Evolutionary conservation across 495 filamentous ascomycete species (phyloP), one percentile per base, ranked within the genome.

Genomic region (Penicillium coffeae): DNA sequence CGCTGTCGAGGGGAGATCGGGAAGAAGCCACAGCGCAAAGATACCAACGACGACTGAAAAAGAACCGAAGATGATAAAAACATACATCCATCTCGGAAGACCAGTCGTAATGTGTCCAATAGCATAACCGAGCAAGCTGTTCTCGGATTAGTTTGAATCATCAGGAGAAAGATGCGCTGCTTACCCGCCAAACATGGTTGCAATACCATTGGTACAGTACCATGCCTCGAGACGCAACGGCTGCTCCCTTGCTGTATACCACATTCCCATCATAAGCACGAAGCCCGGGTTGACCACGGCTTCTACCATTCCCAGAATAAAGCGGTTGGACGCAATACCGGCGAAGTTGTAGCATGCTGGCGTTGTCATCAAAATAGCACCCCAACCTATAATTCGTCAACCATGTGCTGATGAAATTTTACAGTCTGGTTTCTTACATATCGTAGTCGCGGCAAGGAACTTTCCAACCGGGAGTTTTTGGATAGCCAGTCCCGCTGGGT

Each of bases 251-350:
- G 68, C 47, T 1, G 61, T 73, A 56, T 80, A 84, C 77, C 77
- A 82, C 71, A 80, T 79, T 4, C 72, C 69, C 60, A 78, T 78
- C 22, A 81, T 66, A 2, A 83, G 64, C 1, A 82, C 70, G 47
- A 83, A 79, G 0, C 74, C 77, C 0, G 82, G 82, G 40, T 79
- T 80, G 1, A 80, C 69, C 3, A 70, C 70, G 0, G 77, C 77
- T 62, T 85, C 81, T 34, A 77, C 66, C 18, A 77, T 59, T 3
- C 72, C 80, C 2, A 81, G 67, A 14, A 82, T 62, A 53, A 81
- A 75, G 4, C 73, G 65, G 37, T 69, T 71, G 8, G 62, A 57
- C 0, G 69, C 71, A 20, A 77, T 67, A 5, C 72, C 71, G 1
- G 65, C 68, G 22, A 75, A 74, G 34, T 64, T 68, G 50, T 67